Evolutionary conservation across 2,329 filamentous ascomycete species (phyloP).

Genomic region (Domatiomyces catenatus): DNA sequence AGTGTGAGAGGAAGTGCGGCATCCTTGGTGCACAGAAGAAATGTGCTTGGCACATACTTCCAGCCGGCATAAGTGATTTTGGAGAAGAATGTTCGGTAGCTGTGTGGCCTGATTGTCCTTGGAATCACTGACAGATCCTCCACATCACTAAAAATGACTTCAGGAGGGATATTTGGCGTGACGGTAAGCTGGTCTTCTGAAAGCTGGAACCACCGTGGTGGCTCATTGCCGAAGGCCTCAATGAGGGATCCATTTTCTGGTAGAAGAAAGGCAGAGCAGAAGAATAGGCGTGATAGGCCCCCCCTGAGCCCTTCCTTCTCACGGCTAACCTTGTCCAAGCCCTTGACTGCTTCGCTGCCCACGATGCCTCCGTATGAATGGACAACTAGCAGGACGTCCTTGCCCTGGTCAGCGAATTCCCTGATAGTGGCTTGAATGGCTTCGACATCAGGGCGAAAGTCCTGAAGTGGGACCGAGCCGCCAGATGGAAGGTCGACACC

Average conservation of each 20-base stretch:
- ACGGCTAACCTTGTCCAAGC: conserved; percentile 17
- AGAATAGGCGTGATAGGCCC: conserved; percentile 20
- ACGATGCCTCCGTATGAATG: conserved; percentile 25
- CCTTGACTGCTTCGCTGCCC: conserved; percentile 20
- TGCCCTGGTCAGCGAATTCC: conserved; percentile 18
- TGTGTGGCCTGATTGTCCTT: conserved; percentile 19
- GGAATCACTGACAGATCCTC: conserved; percentile 14
- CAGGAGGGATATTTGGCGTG: conserved; percentile 3
- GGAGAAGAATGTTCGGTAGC: conserved; percentile 19
- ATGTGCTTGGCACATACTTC: conserved; percentile 26
- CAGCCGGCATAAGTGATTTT: conserved; percentile 23
- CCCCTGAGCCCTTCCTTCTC: conserved; percentile 17
- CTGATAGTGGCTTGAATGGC: conserved; percentile 20
- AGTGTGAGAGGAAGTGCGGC: conserved; percentile 22
- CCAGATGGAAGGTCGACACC: conserved; percentile 21
- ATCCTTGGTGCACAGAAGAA: conserved; percentile 28
- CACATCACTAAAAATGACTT: conserved; percentile 26
- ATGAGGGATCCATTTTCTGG: conserved; percentile 17
- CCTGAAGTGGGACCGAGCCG: conserved; percentile 22
- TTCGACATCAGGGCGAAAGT: conserved; percentile 23
- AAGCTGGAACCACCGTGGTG: conserved; percentile 8
- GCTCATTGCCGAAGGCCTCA: conserved; percentile 2
- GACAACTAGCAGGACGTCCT: conserved; percentile 19
- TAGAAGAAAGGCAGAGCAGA: conserved; percentile 23
- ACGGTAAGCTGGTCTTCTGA: conserved; percentile 6